These are phyloP conservation scores for Ogataea thermomethanolica DNA, from an alignment of 805 yeast genomes.

Conservation along the genomic window DNA sequence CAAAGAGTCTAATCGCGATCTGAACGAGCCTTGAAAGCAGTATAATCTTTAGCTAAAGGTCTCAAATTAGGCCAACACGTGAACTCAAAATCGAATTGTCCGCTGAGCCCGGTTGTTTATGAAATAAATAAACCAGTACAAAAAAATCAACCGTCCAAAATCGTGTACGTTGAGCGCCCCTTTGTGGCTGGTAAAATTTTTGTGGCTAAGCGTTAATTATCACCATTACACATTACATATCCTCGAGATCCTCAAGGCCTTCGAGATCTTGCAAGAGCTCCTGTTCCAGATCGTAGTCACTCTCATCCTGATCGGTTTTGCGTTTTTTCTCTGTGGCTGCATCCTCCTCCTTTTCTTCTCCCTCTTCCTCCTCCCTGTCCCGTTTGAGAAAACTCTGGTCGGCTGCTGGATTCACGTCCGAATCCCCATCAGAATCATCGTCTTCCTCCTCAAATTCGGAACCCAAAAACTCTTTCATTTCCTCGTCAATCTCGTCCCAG, in stretches of 20 bases:
- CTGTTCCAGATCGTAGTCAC: constrained; percentile 46
- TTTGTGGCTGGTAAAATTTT: constrained; percentile 1
- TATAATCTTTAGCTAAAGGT: too few species aligned
- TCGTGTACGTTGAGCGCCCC: constrained; percentile 4
- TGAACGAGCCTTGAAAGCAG: not conserved
- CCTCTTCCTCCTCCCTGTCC: constrained; percentile 22
- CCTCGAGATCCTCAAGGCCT: constrained; percentile 35
- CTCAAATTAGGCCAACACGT: too few species aligned
- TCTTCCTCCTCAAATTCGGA: constrained; percentile 43
- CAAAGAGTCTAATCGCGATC: constrained; percentile 4
- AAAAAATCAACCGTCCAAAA: constrained; percentile 1
- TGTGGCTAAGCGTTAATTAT: not conserved
- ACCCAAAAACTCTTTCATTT: constrained; percentile 48
- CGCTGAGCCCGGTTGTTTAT: constrained; percentile 1
- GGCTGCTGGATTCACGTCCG: constrained; percentile 14
- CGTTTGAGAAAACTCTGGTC: constrained; percentile 16
- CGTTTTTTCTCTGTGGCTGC: constrained; percentile 21
- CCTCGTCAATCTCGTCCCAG: constrained; percentile 54
- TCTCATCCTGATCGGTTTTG: constrained; percentile 20
- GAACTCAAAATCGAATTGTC: not conserved
- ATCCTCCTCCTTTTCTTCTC: constrained; percentile 22
- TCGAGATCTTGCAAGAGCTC: constrained; percentile 50
- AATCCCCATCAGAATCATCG: constrained; percentile 38
- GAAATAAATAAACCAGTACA: constrained; percentile 1
- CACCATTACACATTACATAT: not conserved